A percentile compares a stretch with the other conserved stretches of the same genome.
Conservation (phyloP, 768 basidiomycete species). For the Polyporus arcularius region DNA sequence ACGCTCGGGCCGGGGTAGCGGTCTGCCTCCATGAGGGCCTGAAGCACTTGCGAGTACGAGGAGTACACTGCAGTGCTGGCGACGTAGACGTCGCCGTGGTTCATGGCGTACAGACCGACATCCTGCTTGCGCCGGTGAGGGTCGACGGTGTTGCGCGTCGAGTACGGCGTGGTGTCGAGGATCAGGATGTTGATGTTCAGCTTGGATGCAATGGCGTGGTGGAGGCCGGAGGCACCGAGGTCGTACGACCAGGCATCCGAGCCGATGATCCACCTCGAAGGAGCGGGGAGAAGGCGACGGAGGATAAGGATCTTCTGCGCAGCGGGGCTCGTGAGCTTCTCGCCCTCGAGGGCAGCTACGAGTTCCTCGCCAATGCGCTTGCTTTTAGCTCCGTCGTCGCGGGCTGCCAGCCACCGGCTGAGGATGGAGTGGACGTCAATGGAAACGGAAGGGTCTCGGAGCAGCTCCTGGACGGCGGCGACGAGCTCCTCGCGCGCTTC, state of each 20-base stretch:
- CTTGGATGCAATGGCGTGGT: constrained; percentile 90
- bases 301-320: constrained; percentile 61
- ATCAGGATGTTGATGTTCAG: constrained; percentile 95
- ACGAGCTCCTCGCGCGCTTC: constrained; percentile 74
- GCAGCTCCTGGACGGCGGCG: constrained; percentile 60
- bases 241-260: constrained; percentile 99
- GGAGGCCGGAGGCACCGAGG: constrained; percentile 91
- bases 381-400: constrained; percentile 70
- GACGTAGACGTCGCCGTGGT: constrained; percentile 95
- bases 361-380: constrained; percentile 59
- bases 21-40: constrained; percentile 90
- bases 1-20: constrained; percentile 87
- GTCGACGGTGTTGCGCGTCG: constrained; percentile 67
- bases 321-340: constrained; percentile 39
- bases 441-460: constrained; percentile 52
- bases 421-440: constrained; percentile 69
- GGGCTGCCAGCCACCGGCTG: constrained; percentile 71
- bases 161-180: constrained; percentile 90
- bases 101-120: constrained; percentile 97
- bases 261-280: constrained; percentile 94
- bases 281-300: constrained; percentile 60
- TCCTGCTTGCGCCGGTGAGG: constrained; percentile 89
- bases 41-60: constrained; percentile 92
- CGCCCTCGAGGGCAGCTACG: constrained; percentile 45
- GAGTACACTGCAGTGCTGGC: constrained; percentile 95